These are phyloP conservation scores for Globisporangium paroecandrum DNA, from an alignment of 352 stramenopile species.

Conservation along the genomic window DNA sequence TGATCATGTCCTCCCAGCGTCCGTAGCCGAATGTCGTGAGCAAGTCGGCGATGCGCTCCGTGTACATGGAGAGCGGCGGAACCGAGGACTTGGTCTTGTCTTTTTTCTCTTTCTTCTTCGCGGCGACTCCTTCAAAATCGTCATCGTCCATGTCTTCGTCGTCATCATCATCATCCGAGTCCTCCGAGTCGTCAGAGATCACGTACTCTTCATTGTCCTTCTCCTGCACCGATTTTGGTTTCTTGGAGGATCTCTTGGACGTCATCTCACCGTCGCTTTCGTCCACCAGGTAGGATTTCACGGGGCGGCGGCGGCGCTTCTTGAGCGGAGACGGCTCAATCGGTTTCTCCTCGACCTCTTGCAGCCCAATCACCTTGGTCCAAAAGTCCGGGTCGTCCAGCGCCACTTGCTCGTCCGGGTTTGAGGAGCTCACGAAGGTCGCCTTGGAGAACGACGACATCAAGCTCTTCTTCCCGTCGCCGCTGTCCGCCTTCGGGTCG, in stretches of 20 bases:
- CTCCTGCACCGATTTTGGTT: slow-evolving; percentile 19
- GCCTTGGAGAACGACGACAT: slow-evolving; percentile 93
- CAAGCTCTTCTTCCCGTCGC: slow-evolving; percentile 60
- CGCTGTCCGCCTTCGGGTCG: slow-evolving; percentile 57
- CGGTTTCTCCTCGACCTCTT: slow-evolving; percentile 60
- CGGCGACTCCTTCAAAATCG: slow-evolving; percentile 25
- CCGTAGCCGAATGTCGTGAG: slow-evolving; percentile 77
- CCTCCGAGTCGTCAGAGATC: slow-evolving; percentile 58
- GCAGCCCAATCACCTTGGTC: slow-evolving; percentile 91
- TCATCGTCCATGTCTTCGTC: slow-evolving; percentile 50
- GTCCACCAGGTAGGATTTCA: slow-evolving; percentile 76
- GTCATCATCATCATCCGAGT: slow-evolving; percentile 58
- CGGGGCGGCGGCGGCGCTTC: slow-evolving; percentile 60
- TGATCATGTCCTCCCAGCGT: slow-evolving; percentile 73
- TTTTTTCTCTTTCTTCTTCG: slow-evolving; percentile 32
- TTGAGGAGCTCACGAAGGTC: slow-evolving; percentile 88
- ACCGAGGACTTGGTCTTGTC: slow-evolving; percentile 23
- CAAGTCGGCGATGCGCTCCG: slow-evolving; percentile 41
- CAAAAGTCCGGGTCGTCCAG: slow-evolving; percentile 94
- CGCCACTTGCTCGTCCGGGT: slow-evolving; percentile 85
- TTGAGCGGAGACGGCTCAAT: slow-evolving; percentile 70
- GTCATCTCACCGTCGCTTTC: slow-evolving; percentile 50
- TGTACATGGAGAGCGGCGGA: slow-evolving; percentile 36
- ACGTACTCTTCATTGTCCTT: slow-evolving; percentile 73
- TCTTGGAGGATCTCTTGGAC: slow-evolving; percentile 19